These are phyloP conservation scores for Dactylellina leptospora DNA, from an alignment of 2,329 filamentous ascomycete species.

Conservation along the genomic window DNA sequence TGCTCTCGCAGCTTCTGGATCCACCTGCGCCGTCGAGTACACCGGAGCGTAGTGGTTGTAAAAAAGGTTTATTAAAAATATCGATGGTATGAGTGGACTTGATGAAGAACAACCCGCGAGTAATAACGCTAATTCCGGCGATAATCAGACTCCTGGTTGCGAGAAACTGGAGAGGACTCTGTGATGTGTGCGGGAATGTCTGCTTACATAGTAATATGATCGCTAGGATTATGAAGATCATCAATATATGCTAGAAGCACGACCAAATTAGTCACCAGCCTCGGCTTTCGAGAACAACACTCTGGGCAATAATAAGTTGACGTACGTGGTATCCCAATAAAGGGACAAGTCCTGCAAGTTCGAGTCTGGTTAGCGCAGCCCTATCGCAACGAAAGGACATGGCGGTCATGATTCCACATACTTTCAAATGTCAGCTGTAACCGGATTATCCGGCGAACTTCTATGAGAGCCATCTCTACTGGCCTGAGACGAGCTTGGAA, in stretches of 20 bases:
- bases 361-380: too few species aligned
- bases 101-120: constrained; percentile 96
- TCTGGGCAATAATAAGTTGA: not conserved
- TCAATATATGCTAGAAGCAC: constrained; percentile 75
- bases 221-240: constrained; percentile 92
- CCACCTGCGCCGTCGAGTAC: constrained; percentile 85
- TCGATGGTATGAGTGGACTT: constrained; percentile 90
- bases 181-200: too few species aligned
- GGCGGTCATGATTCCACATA: too few species aligned
- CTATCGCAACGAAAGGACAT: too few species aligned
- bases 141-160: not conserved
- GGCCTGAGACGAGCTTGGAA: not conserved
- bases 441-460: constrained; percentile 52
- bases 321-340: constrained; percentile 72
- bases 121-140: constrained; percentile 73
- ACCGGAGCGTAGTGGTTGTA: constrained; percentile 85
- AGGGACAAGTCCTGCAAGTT: constrained; percentile 73
- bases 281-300: not conserved
- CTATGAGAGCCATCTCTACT: constrained; percentile 39
- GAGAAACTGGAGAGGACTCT: not conserved
- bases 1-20: constrained; percentile 84
- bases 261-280: constrained; percentile 2
- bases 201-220: constrained; percentile 93
- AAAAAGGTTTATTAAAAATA: constrained; percentile 98
- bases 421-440: constrained; percentile 42